Evolutionary conservation across 2,329 filamentous ascomycete species (phyloP).

Genomic region (Teratosphaeria pseudoeucalypti): DNA sequence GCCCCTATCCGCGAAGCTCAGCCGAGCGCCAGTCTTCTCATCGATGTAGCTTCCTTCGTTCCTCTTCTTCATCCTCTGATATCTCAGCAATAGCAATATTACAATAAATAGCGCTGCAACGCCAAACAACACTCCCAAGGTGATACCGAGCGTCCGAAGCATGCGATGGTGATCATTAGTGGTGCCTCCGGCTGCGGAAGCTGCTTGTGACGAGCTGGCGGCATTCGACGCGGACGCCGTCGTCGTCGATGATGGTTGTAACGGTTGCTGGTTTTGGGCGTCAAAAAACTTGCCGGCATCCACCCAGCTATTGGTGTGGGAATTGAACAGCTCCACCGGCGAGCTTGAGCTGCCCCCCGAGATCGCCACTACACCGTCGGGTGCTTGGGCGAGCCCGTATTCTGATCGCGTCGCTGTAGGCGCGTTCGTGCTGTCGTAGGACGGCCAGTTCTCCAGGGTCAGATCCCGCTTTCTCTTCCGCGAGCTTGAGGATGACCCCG

Average conservation of each 20-base stretch:
- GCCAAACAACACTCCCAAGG: slow-evolving; percentile 70
- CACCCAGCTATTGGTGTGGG: slow-evolving; percentile 64
- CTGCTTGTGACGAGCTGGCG: slow-evolving; percentile 18
- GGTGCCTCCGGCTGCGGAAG: slow-evolving; percentile 24
- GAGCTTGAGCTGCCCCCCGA: slow-evolving; percentile 62
- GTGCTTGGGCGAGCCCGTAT: slow-evolving; percentile 60
- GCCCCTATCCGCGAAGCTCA: slow-evolving; percentile 43
- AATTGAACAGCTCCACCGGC: slow-evolving; percentile 67
- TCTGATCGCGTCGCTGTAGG: slow-evolving; percentile 54
- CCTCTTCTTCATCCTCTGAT: slow-evolving; percentile 44
- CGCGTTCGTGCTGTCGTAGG: slow-evolving; percentile 66
- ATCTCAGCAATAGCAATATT: slow-evolving; percentile 58
- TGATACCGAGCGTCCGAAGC: slow-evolving; percentile 63
- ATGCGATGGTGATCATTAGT: slow-evolving; percentile 33
- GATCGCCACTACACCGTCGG: slow-evolving; percentile 60
- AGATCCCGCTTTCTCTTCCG: slow-evolving; percentile 42
- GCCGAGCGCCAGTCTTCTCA: slow-evolving; percentile 31
- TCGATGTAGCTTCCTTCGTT: slow-evolving; percentile 32
- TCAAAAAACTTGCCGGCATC: slow-evolving; percentile 57
- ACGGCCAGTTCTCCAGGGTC: slow-evolving; percentile 57
- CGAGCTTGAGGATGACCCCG: slow-evolving; percentile 10
- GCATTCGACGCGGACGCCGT: slow-evolving; percentile 22
- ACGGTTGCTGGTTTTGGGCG: slow-evolving; percentile 29
- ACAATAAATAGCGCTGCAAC: slow-evolving; percentile 60
- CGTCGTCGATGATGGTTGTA: slow-evolving; percentile 17